Evolutionary conservation across 495 filamentous ascomycete species (phyloP).

Genomic region (Amorphotheca resinae): DNA sequence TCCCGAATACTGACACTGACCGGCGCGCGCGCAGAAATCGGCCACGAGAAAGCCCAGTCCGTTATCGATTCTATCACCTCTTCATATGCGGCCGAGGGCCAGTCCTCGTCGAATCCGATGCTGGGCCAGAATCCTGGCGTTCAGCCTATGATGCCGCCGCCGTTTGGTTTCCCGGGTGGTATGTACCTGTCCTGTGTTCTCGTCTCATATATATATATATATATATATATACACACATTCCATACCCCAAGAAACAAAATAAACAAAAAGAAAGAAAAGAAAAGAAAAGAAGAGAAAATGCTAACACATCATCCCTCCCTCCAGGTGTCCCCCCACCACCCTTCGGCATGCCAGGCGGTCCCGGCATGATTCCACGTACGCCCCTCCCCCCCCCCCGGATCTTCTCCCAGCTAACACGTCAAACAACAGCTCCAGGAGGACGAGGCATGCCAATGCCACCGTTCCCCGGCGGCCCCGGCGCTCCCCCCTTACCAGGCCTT

Average conservation of each 20-base stretch:
- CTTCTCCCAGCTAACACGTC: background rate
- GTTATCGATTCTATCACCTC: slow-evolving; percentile 96
- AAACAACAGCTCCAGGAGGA: slow-evolving; percentile 1
- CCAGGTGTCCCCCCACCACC: slow-evolving; percentile 19
- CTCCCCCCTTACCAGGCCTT: slow-evolving; percentile 1
- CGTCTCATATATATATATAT: no score
- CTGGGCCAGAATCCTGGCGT: slow-evolving; percentile 49
- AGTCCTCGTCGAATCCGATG: slow-evolving; percentile 72
- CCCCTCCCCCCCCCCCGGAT: slow-evolving; percentile 29
- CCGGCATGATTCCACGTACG: slow-evolving; percentile 23
- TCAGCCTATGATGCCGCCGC: slow-evolving; percentile 28
- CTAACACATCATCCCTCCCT: background rate
- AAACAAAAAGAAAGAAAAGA: no score
- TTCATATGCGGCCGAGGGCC: slow-evolving; percentile 87
- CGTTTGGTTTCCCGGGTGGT: slow-evolving; percentile 36
- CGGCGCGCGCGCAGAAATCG: slow-evolving; percentile 55
- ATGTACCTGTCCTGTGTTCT: slow-evolving; percentile 8
- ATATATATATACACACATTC: no score
- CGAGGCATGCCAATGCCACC: slow-evolving; percentile 4
- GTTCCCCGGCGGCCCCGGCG: slow-evolving; percentile 18
- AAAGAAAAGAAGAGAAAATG: background rate
- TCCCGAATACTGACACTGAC: background rate
- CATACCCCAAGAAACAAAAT: no score
- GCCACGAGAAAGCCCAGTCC: slow-evolving; percentile 93
- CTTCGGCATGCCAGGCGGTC: slow-evolving; percentile 20